Base-by-base conservation (phyloP, 2,329 filamentous ascomycete species). In the Blastomyces silverae region DNA sequence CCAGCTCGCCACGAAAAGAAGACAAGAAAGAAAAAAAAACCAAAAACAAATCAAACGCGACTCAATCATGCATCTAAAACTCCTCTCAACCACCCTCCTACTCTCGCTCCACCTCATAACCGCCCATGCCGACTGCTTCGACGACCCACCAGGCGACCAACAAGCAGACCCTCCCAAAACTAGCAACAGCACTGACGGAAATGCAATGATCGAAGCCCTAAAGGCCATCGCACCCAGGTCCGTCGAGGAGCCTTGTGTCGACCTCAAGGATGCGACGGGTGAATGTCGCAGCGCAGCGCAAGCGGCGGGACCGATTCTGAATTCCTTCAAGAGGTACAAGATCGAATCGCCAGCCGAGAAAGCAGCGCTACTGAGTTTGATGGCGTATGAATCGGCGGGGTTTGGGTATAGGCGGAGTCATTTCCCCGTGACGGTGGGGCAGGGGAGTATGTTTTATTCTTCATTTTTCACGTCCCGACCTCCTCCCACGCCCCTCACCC, bases 361-460 rank as follows among this genome's bases (percentile, higher is more conserved):
- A 72, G 90, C 90, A 7, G 89, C 87, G 28, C 75, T 92, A 20
- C 72, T 94, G 55, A 81, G 87, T 15, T 80, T 91, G 71, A 88
- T 90, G 79, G 84, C 87, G 13, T 87, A 87, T 72, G 91, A 95
- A 78, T 86, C 84, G 1, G 85, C 65, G 28, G 82, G 87, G 67
- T 90, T 92, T 78, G 81, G 84, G 71, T 92, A 85, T 82, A 90
- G 88, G 76, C 83, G 81, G 74, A 91, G 92, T 77, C 79, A 86
- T 70, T 83, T 75, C 78, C 83, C 83, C 0, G 75, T 73, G 20
- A 53, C 77, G 0, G 81, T 87, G 0, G 90, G 89, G 10, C 88
- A 69, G 52, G 68, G 68, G 20, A 66, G 66, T 69, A 67, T 39
- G 66, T 69, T 60, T 53, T 15, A 25, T 15, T 31, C 31, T 58